phyloP scores from a whole-genome alignment of 306 rosid genomes.

The Hylodesmum podocarpum region DNA sequence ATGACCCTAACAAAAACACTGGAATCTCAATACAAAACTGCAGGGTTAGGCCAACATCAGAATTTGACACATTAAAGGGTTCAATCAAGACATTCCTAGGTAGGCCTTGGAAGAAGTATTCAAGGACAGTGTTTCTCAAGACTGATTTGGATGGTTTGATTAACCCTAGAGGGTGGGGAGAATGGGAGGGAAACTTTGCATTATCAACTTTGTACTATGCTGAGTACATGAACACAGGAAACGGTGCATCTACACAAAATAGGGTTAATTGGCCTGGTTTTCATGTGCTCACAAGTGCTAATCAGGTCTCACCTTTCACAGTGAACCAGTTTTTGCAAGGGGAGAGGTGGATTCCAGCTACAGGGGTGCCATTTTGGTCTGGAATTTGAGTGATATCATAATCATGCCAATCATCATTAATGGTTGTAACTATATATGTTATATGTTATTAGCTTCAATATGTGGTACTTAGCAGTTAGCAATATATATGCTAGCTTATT shows the following conservation, averaged over 20 bases:
- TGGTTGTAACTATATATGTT: neutral
- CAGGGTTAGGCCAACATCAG: slow-evolving; percentile 31
- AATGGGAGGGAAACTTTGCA: slow-evolving; percentile 55
- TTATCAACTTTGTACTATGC: slow-evolving; percentile 58
- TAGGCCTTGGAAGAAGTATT: slow-evolving; percentile 67
- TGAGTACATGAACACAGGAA: slow-evolving; percentile 61
- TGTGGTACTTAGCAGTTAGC: neutral
- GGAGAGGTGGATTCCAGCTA: slow-evolving; percentile 51
- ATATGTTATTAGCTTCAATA: neutral
- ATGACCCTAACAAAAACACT: slow-evolving; percentile 35
- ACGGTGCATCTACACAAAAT: slow-evolving; percentile 44
- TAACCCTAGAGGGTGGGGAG: slow-evolving; percentile 61
- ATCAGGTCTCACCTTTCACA: slow-evolving; percentile 43
- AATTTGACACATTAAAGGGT: neutral
- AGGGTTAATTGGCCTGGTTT: slow-evolving; percentile 79
- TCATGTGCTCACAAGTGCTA: slow-evolving; percentile 43
- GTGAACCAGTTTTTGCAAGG: slow-evolving; percentile 52
- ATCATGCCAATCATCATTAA: neutral
- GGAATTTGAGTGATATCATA: slow-evolving; percentile 30
- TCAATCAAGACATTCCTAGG: slow-evolving; percentile 51
- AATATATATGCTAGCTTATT: neutral
- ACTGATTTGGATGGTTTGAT: slow-evolving; percentile 57
- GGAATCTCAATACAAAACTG: slow-evolving; percentile 46
- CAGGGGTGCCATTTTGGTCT: slow-evolving; percentile 57
- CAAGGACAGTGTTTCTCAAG: slow-evolving; percentile 57